Conservation (phyloP, 1,284 basidiomycete genomes). For the Pulveroboletus sp. region DNA sequence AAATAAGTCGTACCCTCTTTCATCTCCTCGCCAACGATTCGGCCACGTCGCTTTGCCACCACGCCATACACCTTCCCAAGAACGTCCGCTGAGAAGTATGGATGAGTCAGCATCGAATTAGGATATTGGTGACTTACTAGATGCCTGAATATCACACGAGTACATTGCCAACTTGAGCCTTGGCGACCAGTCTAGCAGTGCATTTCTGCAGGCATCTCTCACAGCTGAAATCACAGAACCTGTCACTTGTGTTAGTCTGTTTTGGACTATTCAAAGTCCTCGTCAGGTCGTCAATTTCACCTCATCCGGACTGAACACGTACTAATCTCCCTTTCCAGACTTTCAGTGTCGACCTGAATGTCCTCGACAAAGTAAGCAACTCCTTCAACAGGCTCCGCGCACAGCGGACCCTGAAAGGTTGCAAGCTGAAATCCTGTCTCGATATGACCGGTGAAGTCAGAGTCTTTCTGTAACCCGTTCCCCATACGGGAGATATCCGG, state of each 20-base stretch:
- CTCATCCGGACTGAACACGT: slow-evolving; percentile 25
- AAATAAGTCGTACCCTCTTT: slow-evolving; percentile 98
- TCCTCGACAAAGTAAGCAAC: slow-evolving; percentile 89
- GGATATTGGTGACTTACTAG: slow-evolving; percentile 60
- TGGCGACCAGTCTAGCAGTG: slow-evolving; percentile 96
- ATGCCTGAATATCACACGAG: slow-evolving; percentile 97
- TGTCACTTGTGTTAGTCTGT: slow-evolving; percentile 73
- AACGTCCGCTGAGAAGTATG: slow-evolving; percentile 74
- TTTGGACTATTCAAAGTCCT: slow-evolving; percentile 51
- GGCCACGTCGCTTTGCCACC: slow-evolving; percentile 85
- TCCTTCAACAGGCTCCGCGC: slow-evolving; percentile 93
- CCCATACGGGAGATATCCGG: slow-evolving; percentile 31
- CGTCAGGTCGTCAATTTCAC: slow-evolving; percentile 13
- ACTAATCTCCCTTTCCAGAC: slow-evolving; percentile 67
- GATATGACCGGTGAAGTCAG: slow-evolving; percentile 79
- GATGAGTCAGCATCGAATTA: slow-evolving; percentile 10
- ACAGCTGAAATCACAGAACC: slow-evolving; percentile 89
- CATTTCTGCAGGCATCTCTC: slow-evolving; percentile 86
- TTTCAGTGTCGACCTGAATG: slow-evolving; percentile 63
- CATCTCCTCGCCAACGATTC: slow-evolving; percentile 97
- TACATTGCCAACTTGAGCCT: slow-evolving; percentile 98
- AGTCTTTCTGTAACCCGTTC: slow-evolving; percentile 37
- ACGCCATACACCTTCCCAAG: slow-evolving; percentile 98
- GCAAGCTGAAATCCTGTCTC: slow-evolving; percentile 97
- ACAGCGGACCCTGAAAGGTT: slow-evolving; percentile 91